These are phyloP conservation scores for Rhizomucor miehei DNA, from an alignment of 371 early-diverging fungal species.

Conservation along the genomic window DNA sequence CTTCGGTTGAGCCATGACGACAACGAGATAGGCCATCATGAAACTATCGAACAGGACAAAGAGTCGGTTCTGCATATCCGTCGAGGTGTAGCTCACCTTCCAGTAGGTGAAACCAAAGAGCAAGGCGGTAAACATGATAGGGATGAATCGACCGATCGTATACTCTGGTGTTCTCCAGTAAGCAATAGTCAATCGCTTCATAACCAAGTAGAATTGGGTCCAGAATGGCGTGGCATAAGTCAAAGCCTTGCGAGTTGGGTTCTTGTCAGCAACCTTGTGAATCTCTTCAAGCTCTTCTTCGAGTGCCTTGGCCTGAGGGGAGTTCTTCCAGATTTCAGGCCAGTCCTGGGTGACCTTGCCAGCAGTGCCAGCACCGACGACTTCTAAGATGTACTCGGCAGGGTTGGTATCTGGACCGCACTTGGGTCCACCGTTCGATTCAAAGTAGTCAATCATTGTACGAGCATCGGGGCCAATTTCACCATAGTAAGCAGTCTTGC, in stretches of 20 bases:
- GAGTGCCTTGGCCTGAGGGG: constrained; percentile 23
- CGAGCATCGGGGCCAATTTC: constrained; percentile 54
- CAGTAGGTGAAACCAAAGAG: constrained; percentile 57
- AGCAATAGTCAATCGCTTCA: constrained; percentile 43
- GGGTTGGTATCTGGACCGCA: constrained; percentile 60
- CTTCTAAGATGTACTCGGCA: constrained; percentile 70
- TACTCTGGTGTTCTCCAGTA: constrained; percentile 60
- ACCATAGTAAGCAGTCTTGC: constrained; percentile 60
- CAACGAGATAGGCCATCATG: constrained; percentile 59
- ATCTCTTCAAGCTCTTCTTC: constrained; percentile 27
- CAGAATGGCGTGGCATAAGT: constrained; percentile 29
- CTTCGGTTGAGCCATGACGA: constrained; percentile 68
- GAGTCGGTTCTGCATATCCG: constrained; percentile 60
- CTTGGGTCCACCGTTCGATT: constrained; percentile 52
- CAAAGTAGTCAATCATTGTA: constrained; percentile 59
- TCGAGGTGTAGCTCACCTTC: constrained; percentile 41
- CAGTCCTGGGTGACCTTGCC: constrained; percentile 44
- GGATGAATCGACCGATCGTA: constrained; percentile 55
- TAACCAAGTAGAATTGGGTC: constrained; percentile 41
- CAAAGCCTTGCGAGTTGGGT: constrained; percentile 14
- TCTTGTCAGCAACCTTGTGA: constrained; percentile 10
- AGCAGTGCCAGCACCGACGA: constrained; percentile 45
- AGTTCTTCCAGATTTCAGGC: constrained; percentile 47
- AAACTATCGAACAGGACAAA: constrained; percentile 65
- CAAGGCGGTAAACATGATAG: constrained; percentile 38